Base-by-base conservation (phyloP, 192 early-diverging fungal species). In the Coemansia furcata region DNA sequence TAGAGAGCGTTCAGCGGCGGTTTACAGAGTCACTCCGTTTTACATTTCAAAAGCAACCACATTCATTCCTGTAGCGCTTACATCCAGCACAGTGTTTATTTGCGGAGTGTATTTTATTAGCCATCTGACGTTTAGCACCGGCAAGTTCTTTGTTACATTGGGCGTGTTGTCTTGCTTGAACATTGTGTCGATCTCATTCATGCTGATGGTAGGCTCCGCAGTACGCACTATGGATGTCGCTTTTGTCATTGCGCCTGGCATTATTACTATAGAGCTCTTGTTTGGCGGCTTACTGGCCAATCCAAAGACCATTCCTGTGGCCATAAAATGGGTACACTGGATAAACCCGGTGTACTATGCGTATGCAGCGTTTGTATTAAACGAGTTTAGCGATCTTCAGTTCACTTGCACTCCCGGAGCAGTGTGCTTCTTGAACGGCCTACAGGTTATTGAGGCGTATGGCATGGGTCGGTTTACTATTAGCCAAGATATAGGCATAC, bases 11-110 rank as follows among this genome's bases (percentile, higher is more conserved):
- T 80, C 87, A 8, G 62, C 83, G 17, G 87, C 86, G 0, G 77
- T 85, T 12, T 92, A 90, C 78, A 71, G 91, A 12, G 73, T 86
- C 23, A 84, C 84, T 14, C 71, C 88, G 40, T 89, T 84, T 43
- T 90, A 84, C 57, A 68, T 89, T 44, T 84, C 89, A 44, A 90
- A 89, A 68, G 72, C 86, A 40, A 73, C 88, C 6, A 81, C 85
- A 15, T 77, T 85, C 36, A 59, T 84, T 42, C 82, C 82, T 0
- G 60, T 84, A 23, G 69, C 77, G 19, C 66, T 84, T 15, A 38
- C 73, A 10, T 66, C 66, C 33, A 69, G 71, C 38, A 62, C 68
- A 14, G 67, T 84, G 8, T 80, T 84, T 36, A 69, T 73, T 3
- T 65, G 49, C 2, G 73, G 76, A 8, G 71, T 80, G 17, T 84